phyloP scores from a whole-genome alignment of 129 eudicot species.

The Solidago caesia region DNA sequence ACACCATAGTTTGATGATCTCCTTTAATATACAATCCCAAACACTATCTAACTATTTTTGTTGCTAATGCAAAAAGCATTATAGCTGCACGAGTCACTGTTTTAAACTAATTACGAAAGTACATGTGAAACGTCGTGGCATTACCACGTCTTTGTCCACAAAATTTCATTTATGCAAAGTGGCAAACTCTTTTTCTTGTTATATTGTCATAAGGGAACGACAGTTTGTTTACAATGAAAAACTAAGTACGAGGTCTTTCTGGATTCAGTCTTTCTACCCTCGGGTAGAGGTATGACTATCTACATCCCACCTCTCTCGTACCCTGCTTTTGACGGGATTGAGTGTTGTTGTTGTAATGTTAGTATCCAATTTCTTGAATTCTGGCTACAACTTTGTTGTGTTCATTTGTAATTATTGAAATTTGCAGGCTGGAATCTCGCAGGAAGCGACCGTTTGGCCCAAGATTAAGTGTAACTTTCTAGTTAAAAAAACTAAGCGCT shows the following conservation, averaged over 20 bases:
- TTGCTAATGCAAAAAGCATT: constrained; percentile 3
- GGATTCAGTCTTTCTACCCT: too few relatives aligned
- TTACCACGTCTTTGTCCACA: neutral
- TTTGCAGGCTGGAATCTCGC: constrained; percentile 87
- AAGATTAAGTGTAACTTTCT: constrained; percentile 66
- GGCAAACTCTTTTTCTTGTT: too few relatives aligned
- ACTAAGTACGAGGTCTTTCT: too few relatives aligned
- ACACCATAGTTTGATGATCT: too few relatives aligned
- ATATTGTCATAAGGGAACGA: too few relatives aligned
- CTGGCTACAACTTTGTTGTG: neutral
- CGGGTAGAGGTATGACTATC: too few relatives aligned
- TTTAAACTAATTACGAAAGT: neutral
- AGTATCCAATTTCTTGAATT: neutral
- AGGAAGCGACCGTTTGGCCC: constrained; percentile 88
- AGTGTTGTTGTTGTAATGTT: neutral
- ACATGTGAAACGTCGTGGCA: neutral
- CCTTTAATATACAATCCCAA: too few relatives aligned
- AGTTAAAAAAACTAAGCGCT: neutral
- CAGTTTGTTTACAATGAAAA: too few relatives aligned
- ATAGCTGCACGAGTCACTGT: neutral
- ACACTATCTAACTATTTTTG: neutral
- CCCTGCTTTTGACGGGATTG: too few relatives aligned
- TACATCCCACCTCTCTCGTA: too few relatives aligned
- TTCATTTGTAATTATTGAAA: constrained; percentile 14
- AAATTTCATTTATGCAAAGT: neutral